phyloP scores from a whole-genome alignment of 2,329 filamentous ascomycete species.

The Macroventuria anomochaeta region DNA sequence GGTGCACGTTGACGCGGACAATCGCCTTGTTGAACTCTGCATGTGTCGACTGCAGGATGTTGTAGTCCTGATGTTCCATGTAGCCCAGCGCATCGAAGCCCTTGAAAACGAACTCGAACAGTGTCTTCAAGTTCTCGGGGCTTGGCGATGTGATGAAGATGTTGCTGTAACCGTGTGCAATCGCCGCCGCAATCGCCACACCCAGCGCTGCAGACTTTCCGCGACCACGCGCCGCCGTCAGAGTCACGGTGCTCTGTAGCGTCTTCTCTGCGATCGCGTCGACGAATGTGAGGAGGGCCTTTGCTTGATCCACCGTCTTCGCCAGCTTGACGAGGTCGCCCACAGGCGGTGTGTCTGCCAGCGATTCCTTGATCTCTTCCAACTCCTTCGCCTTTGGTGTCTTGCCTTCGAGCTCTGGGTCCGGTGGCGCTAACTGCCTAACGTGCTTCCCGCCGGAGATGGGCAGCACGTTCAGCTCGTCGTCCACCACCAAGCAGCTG shows the following conservation, averaged over 20 bases:
- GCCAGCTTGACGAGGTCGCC: conserved; percentile 84
- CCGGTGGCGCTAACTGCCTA: conserved; percentile 77
- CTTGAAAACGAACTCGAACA: conserved; percentile 98
- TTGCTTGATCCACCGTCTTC: conserved; percentile 92
- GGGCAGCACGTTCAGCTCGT: conserved; percentile 95
- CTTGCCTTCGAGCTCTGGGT: conserved; percentile 74
- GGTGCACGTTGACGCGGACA: conserved; percentile 93
- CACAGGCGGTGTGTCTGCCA: conserved; percentile 84
- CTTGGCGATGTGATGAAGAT: conserved; percentile 99
- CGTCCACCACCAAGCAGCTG: conserved; percentile 92
- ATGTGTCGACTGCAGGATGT: conserved; percentile 97
- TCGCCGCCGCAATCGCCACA: conserved; percentile 89
- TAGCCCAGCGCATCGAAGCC: conserved; percentile 95
- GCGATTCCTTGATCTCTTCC: conserved; percentile 82
- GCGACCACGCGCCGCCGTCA: conserved; percentile 92
- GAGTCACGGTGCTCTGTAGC: conserved; percentile 85
- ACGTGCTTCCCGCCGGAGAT: conserved; percentile 96
- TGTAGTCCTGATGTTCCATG: conserved; percentile 94
- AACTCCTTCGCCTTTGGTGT: conserved; percentile 76
- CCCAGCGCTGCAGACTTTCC: conserved; percentile 97
- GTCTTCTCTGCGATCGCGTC: conserved; percentile 98
- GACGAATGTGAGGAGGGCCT: conserved; percentile 94
- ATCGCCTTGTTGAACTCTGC: conserved; percentile 99
- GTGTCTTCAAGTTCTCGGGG: conserved; percentile 96
- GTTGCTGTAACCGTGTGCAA: conserved; percentile 97